phyloP scores from a whole-genome alignment of 192 early-diverging fungal genomes.

The Linderina pennispora region DNA sequence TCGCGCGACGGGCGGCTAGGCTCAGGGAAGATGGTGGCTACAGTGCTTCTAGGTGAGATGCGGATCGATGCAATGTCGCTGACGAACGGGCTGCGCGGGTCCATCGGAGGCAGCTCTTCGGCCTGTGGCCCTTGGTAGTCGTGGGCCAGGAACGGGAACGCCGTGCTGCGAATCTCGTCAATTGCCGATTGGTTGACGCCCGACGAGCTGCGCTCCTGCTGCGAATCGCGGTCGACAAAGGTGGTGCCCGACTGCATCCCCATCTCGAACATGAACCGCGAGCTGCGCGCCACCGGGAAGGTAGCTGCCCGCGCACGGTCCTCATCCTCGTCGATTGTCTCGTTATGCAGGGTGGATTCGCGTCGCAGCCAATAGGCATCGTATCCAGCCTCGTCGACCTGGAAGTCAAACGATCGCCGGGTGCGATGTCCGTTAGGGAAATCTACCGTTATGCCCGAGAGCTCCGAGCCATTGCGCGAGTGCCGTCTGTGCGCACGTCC shows the following conservation, averaged over 20 bases:
- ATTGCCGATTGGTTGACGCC: too few relatives aligned
- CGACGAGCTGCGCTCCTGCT: too few relatives aligned
- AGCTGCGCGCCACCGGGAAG: not conserved
- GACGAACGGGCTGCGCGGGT: conserved; percentile 35
- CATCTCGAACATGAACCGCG: not conserved
- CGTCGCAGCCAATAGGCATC: conserved; percentile 35
- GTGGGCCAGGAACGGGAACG: not conserved
- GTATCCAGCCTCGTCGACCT: conserved; percentile 14
- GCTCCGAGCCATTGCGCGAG: conserved; percentile 22
- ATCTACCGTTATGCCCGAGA: conserved; percentile 12
- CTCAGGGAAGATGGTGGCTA: too few relatives aligned
- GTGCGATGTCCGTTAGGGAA: conserved; percentile 1
- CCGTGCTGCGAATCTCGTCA: conserved; percentile 22
- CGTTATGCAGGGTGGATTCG: conserved; percentile 16
- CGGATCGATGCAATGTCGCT: too few relatives aligned
- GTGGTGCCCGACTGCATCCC: not conserved
- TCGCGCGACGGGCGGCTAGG: too few relatives aligned
- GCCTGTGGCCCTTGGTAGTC: conserved; percentile 1
- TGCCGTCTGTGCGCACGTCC: conserved; percentile 12
- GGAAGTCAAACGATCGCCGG: conserved; percentile 21
- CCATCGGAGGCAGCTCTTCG: conserved; percentile 15
- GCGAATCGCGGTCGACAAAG: too few relatives aligned
- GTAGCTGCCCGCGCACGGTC: conserved; percentile 4
- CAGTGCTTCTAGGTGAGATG: too few relatives aligned
- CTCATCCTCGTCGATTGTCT: conserved; percentile 10